Base-by-base conservation (phyloP, 768 basidiomycete species). In the Coprinopsis strossmayeri region DNA sequence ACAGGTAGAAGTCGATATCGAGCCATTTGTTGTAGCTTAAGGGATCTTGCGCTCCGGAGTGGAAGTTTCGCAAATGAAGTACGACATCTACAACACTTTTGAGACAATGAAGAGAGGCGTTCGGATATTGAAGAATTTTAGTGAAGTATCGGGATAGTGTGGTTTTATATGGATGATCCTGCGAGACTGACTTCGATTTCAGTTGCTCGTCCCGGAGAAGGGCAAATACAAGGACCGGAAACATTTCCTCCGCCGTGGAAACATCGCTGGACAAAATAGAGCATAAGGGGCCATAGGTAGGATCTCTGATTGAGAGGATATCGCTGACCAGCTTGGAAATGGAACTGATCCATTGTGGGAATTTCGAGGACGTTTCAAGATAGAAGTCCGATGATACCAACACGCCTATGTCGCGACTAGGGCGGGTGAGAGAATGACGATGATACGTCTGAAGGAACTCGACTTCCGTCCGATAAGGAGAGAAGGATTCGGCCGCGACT, bases 21-120 rank as follows among this genome's bases (percentile, higher is more conserved):
- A 99, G 73, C 96, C 96, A 98, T 51, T 74, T 76, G 61, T 91
- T 81, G 55, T 85, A 77, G 1, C 77, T 74, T 23, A 78, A 59
- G 11, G 66, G 63, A 49, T 71, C 69, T 17, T 50, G 46, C 40
- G 53, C 54, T 24, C 49, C 53, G n/a, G 73, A 63, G 3, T 75
- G 75, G 53, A 85, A 88, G 56, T 79, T 69, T 5, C 94, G 88
- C 21, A 97, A 76, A 63, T 96, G 84, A 17, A 95, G 72, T 24
- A 92, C 69, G 35, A 82, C 74, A 43, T 85, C 81, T 45, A 97
- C 79, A 46, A 97, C 73, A 12, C 77, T 73, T 66, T 71, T 64
- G 42, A 82, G 61, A 49, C 77, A 79, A 5, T 66, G 59, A 2
- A 70, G 57, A 45, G 69, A 65, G 1, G 76, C 62, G 2, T 48